These are phyloP conservation scores for Domatiomyces globalis DNA, from an alignment of 2,329 filamentous ascomycete genomes.

Conservation along the genomic window DNA sequence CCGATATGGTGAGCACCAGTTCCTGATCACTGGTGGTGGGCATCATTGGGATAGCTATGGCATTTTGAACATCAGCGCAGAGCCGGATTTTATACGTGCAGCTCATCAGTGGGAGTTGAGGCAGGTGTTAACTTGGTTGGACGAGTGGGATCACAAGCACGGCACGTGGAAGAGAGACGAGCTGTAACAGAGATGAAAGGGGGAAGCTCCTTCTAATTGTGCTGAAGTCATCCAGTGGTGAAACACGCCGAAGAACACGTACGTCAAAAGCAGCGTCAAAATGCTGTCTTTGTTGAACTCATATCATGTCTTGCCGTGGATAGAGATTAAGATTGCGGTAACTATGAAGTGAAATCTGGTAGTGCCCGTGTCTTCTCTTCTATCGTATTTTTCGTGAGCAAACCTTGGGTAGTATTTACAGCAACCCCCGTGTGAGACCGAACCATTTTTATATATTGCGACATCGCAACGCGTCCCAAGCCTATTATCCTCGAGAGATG, in stretches of 20 bases:
- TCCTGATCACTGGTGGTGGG: slow-evolving; percentile 37
- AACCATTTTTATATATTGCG: background rate
- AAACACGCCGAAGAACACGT: too few species aligned
- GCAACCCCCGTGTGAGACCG: too few species aligned
- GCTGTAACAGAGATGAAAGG: background rate
- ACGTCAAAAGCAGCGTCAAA: too few species aligned
- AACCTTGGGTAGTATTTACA: background rate
- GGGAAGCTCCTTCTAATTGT: background rate
- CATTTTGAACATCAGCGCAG: slow-evolving; percentile 30
- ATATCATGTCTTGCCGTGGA: too few species aligned
- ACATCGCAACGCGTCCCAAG: background rate
- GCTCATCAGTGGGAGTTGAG: slow-evolving; percentile 39
- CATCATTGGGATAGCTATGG: slow-evolving; percentile 40
- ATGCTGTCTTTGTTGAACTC: too few species aligned
- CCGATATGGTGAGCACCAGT: slow-evolving; percentile 33
- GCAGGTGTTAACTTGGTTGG: slow-evolving; percentile 30
- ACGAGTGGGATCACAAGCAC: slow-evolving; percentile 4
- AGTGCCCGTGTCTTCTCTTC: too few species aligned
- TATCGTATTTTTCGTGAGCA: too few species aligned
- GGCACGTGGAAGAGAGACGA: background rate
- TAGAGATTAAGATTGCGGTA: too few species aligned
- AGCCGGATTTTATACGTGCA: slow-evolving; percentile 39
- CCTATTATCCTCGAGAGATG: background rate
- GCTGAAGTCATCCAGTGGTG: too few species aligned
- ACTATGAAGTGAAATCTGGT: too few species aligned